These are phyloP conservation scores for Yamadazyma membranifaciens DNA, from an alignment of 1,139 yeast species.

Conservation along the genomic window DNA sequence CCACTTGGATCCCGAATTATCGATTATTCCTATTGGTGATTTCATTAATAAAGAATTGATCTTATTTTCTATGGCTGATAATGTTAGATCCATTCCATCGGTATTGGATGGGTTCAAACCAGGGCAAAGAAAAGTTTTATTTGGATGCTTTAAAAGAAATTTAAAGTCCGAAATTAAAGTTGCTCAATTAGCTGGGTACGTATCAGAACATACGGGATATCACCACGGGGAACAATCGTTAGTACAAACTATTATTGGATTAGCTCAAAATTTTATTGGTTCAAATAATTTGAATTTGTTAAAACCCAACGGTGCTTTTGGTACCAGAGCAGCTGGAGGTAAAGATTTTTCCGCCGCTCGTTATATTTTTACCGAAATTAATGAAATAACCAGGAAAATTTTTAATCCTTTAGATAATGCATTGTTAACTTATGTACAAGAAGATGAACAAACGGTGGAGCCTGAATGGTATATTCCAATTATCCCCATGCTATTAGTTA, in stretches of 20 bases:
- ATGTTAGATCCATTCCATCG: conserved; percentile 91
- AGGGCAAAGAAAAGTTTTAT: conserved; percentile 92
- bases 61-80: conserved; percentile 95
- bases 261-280: conserved; percentile 95
- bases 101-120: conserved; percentile 96
- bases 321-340: conserved; percentile 97
- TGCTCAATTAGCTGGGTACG: conserved; percentile 87
- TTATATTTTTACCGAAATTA: conserved; percentile 88
- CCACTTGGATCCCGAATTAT: conserved; percentile 77
- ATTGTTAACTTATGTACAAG: conserved; percentile 76
- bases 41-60: conserved; percentile 95
- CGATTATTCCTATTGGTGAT: conserved; percentile 83
- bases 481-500: conserved; percentile 87
- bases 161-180: conserved; percentile 80
- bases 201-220: conserved; percentile 86
- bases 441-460: conserved; percentile 91
- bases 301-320: conserved; percentile 93
- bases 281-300: conserved; percentile 83
- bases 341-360: conserved; percentile 99
- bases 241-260: conserved; percentile 84
- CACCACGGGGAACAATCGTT: conserved; percentile 95
- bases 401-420: conserved; percentile 83
- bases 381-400: conserved; percentile 69
- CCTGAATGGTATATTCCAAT: conserved; percentile 96
- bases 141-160: conserved; percentile 84